These are phyloP conservation scores for Colletotrichum spinosum DNA, from an alignment of 2,329 filamentous ascomycete genomes.

Conservation along the genomic window DNA sequence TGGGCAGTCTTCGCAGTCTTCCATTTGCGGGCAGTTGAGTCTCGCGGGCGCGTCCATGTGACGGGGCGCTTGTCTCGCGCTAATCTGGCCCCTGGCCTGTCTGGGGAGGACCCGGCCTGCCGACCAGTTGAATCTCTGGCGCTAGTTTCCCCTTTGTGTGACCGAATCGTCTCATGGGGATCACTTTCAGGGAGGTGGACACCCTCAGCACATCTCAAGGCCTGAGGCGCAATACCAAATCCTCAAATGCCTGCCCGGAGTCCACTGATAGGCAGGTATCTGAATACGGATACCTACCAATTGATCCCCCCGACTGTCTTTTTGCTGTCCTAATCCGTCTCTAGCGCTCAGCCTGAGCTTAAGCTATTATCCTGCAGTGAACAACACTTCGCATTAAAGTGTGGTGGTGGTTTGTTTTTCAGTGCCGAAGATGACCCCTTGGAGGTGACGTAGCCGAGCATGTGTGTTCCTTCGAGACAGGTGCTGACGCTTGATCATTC, in stretches of 20 bases:
- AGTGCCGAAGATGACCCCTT: slow-evolving; percentile 36
- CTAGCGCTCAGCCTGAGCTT: too few species aligned
- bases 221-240: not conserved
- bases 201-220: not conserved
- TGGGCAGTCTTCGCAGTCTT: not conserved
- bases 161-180: too few species aligned
- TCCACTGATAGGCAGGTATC: not conserved
- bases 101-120: not conserved
- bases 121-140: too few species aligned
- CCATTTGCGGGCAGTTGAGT: not conserved
- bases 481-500: slow-evolving; percentile 35
- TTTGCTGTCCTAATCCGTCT: too few species aligned
- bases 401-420: slow-evolving; percentile 36
- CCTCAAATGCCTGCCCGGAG: not conserved
- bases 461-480: slow-evolving; percentile 36
- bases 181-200: too few species aligned
- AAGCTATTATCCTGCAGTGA: too few species aligned
- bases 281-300: too few species aligned
- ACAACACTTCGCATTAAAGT: slow-evolving; percentile 23
- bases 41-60: slow-evolving; percentile 13
- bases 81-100: slow-evolving; percentile 9
- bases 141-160: too few species aligned
- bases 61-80: slow-evolving; percentile 27
- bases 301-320: too few species aligned
- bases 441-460: slow-evolving; percentile 36